Base-by-base conservation (phyloP, 2,329 filamentous ascomycete genomes). In the Fusarium hostae region DNA sequence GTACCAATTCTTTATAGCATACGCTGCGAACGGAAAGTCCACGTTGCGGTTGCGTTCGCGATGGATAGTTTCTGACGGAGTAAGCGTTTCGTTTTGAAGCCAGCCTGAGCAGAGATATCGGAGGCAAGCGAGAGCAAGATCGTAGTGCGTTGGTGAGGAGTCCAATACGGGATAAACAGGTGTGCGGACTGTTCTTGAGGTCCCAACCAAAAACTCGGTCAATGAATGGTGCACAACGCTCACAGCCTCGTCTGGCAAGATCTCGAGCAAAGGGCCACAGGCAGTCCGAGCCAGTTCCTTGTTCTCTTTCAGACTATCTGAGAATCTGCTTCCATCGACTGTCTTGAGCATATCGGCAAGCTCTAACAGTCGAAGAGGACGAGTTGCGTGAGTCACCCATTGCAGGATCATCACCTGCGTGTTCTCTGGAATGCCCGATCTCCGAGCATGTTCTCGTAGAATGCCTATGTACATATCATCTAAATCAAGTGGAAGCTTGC, bases 181-280 rank as follows among this genome's bases (percentile, higher is more conserved):
- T 26, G 37, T 35, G 2, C 47, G 28, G 9, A 18, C 28, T 15
- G 59, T 60, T 28, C 70, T 59, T 9, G 65, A 63, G 15, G 44
- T 32, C 10, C 70, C 72, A 16, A 54, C 45, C 26, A 75, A 44
- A 32, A 71, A 75, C 44, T 75, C 70, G 2, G 72, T 73, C 10
- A 75, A 58, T 13, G 72, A 75, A 58, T 75, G 70, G n/a, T 75
- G 72, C 28, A 75, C 59, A 9, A 75, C 62, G 9, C 61, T 66
- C 20, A 75, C 70, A 11, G 72, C 59, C 50, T 75, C 72, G 13
- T 75, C 72, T 5, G 70, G 40, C 5, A 75, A 30, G 34, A 71
- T 61, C 57, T 75, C 72, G 11, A 75, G 28, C 12, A 75, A 28
- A 16, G 72, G 72, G 2, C 72, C 72, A 13, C 72, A 75, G 2